Evolutionary conservation across 1,284 basidiomycete species (phyloP).

Genomic region (Fomitiporia mediterranea): DNA sequence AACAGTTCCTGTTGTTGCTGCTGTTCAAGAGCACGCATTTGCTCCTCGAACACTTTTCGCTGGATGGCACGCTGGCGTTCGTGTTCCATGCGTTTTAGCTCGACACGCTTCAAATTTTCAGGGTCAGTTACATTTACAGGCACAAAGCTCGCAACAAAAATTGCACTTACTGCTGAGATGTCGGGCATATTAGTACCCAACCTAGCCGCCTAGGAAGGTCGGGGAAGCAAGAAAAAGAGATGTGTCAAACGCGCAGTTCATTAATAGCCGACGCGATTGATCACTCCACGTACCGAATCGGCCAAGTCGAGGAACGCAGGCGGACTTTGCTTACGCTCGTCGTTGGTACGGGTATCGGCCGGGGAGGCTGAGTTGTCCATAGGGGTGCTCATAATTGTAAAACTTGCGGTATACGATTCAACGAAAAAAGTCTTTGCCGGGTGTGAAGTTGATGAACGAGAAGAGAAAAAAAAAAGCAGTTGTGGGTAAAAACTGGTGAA

Average conservation of each 20-base stretch:
- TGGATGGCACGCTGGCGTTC: slow-evolving; percentile 71
- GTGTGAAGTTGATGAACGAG: slow-evolving; percentile 46
- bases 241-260: slow-evolving; percentile 16
- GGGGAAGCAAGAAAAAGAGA: slow-evolving; percentile 23
- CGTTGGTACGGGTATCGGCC: slow-evolving; percentile 63
- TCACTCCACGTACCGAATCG: slow-evolving; percentile 68
- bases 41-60: slow-evolving; percentile 87
- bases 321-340: slow-evolving; percentile 76
- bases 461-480: slow-evolving; percentile 36
- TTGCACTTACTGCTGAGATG: slow-evolving; percentile 64
- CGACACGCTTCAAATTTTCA: slow-evolving; percentile 80
- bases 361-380: slow-evolving; percentile 64
- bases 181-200: slow-evolving; percentile 79
- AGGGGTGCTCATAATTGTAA: slow-evolving; percentile 58
- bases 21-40: slow-evolving; percentile 88
- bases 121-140: neutral
- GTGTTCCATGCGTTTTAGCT: slow-evolving; percentile 87
- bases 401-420: slow-evolving; percentile 28
- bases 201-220: slow-evolving; percentile 59
- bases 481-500: slow-evolving; percentile 45
- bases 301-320: slow-evolving; percentile 87
- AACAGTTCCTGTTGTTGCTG: slow-evolving; percentile 85
- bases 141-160: neutral
- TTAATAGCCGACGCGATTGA: neutral
- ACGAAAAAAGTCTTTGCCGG: slow-evolving; percentile 47